These are phyloP conservation scores for Aureobasidium namibiae DNA, from an alignment of 2,329 filamentous ascomycete species.

Conservation along the genomic window DNA sequence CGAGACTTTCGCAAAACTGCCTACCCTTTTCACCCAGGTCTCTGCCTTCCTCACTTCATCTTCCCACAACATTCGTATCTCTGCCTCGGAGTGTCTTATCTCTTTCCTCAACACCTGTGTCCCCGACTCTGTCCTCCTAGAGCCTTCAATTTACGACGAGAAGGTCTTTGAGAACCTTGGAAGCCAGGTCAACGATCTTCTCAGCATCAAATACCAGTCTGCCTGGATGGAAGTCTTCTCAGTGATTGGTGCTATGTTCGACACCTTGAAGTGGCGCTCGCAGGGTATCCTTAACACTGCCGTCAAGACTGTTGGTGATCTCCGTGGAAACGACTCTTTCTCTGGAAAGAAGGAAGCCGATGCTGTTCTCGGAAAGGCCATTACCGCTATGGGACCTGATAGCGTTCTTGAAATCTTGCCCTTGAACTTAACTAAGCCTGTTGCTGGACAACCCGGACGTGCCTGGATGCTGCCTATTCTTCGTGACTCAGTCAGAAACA, in stretches of 20 bases:
- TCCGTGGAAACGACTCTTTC: constrained; percentile 82
- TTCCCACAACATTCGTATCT: constrained; percentile 87
- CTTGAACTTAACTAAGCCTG: constrained; percentile 72
- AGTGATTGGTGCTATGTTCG: constrained; percentile 79
- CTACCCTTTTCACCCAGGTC: constrained; percentile 73
- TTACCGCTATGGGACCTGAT: constrained; percentile 83
- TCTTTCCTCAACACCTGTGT: constrained; percentile 89
- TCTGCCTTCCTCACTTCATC: constrained; percentile 75
- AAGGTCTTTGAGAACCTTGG: constrained; percentile 78
- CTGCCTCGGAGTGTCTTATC: constrained; percentile 87
- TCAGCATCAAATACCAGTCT: constrained; percentile 85
- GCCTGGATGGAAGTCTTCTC: constrained; percentile 95
- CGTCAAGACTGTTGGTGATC: constrained; percentile 72
- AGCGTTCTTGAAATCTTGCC: constrained; percentile 75
- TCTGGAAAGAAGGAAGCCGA: constrained; percentile 92
- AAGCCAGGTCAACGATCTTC: constrained; percentile 60
- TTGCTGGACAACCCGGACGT: constrained; percentile 69
- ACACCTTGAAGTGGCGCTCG: constrained; percentile 75
- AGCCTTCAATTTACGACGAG: constrained; percentile 88
- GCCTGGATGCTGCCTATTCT: constrained; percentile 93
- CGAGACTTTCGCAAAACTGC: constrained; percentile 85
- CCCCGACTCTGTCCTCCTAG: constrained; percentile 70
- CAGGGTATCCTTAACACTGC: constrained; percentile 69
- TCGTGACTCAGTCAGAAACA: constrained; percentile 83
- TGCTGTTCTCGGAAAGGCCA: constrained; percentile 76